These are phyloP conservation scores for Fraxinus ornus DNA, from an alignment of 305 asterid genomes.

Conservation along the genomic window DNA sequence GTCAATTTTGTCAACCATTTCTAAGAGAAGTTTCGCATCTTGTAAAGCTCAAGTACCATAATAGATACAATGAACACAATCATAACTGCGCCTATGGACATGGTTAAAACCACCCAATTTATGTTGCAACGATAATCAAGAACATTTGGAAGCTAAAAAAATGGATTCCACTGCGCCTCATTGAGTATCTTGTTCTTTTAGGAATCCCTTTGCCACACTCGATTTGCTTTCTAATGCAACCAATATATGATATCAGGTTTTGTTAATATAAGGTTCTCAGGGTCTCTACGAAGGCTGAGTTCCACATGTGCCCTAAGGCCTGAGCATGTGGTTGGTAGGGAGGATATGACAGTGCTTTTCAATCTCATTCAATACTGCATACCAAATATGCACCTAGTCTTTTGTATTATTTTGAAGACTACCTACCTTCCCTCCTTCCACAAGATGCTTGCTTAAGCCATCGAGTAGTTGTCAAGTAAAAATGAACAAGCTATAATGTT, in stretches of 20 bases:
- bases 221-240: conserved; percentile 9
- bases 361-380: neutral
- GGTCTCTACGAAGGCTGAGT: conserved; percentile 97
- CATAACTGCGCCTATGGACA: conserved; percentile 81
- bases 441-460: neutral
- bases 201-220: conserved; percentile 2
- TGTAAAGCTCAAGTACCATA: conserved; percentile 69
- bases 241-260: conserved; percentile 51
- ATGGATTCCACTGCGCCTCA: conserved; percentile 70
- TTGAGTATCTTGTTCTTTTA: conserved; percentile 11
- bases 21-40: conserved; percentile 34
- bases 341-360: neutral
- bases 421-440: neutral
- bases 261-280: conserved; percentile 73
- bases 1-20: conserved; percentile 12
- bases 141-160: conserved; percentile 56
- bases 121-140: conserved; percentile 79
- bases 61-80: conserved; percentile 83
- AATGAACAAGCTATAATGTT: neutral
- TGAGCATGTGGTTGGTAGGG: neutral
- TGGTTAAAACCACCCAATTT: conserved; percentile 83
- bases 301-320: neutral
- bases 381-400: too few species aligned
- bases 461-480: neutral
- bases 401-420: neutral